Base-by-base conservation (phyloP, 208 protist genomes). In the Lotmaria passim region DNA sequence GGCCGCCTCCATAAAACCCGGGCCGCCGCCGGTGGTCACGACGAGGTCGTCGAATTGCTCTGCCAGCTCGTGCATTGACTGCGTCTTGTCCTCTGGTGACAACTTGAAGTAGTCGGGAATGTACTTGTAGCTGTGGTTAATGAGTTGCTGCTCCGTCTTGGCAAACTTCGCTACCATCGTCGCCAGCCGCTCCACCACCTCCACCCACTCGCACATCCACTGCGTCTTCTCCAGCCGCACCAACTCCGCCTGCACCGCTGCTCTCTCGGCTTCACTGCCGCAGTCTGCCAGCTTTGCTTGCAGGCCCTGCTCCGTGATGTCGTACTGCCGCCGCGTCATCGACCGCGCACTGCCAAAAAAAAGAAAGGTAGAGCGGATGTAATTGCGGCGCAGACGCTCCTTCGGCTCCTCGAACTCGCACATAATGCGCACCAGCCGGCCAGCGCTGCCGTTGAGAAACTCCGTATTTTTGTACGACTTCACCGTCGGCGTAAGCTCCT, bases 1-100 rank as follows among this genome's bases (percentile, higher is more conserved):
- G 12, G 94, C 94, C 15, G 94, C 94, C 83, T 98, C 93, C 94
- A 98, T 98, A 51, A 98, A 94, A 17, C 94, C 94, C 0, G 94
- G 94, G 44, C 94, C 94, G 17, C 94, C 94, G 23, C 94, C 94
- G 4, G 94, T 97, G 23, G 89, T 92, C 33, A 98, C 82, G 62
- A 94, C 82, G n/a, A 97, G 59, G 52, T 91, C 89, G 28, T 85
- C 66, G 57, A 81, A 83, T 7, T 60, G 46, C 50, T 57, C 39
- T n/a, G 65, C 59, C 17, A 76, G 23, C 30, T 72, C 65, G 7
- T 70, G 31, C 28, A 79, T 28, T 28, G 63, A 68, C 46, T 56
- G 43, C 36, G 59, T 51, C 11, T 62, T 58, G 47, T 81, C 81
- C 15, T 75, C 69, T n/a, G 67, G 59, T 26, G 65, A 51, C 17